Evolutionary conservation across 1,139 yeast genomes (phyloP).

Genomic region (Geotrichum candidum): DNA sequence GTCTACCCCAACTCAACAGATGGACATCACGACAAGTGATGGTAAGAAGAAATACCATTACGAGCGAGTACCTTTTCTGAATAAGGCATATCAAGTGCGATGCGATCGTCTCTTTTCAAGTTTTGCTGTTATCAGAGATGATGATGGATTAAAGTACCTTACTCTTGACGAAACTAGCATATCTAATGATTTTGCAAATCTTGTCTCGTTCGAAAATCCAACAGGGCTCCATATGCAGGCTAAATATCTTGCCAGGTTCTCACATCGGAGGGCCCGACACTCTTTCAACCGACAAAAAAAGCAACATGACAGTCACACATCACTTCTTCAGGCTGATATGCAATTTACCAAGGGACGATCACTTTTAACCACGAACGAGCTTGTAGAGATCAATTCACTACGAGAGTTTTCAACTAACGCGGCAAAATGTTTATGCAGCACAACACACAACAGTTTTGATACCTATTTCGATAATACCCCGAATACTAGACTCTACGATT

Average conservation of each 20-base stretch:
- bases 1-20: constrained; percentile 11
- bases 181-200: constrained; percentile 14
- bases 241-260: constrained; percentile 10
- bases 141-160: constrained; percentile 26
- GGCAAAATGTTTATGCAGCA: constrained; percentile 1
- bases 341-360: constrained; percentile 10
- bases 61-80: constrained; percentile 47
- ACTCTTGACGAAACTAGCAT: constrained; percentile 12
- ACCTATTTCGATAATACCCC: background rate
- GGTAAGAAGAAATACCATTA: constrained; percentile 43
- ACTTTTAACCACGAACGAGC: background rate
- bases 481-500: constrained; percentile 21
- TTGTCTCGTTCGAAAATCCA: constrained; percentile 3
- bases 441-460: background rate
- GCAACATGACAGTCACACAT: constrained; percentile 8
- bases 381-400: constrained; percentile 2
- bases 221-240: constrained; percentile 11
- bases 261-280: constrained; percentile 8
- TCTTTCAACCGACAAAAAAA: constrained; percentile 11
- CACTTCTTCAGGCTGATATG: constrained; percentile 3
- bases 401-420: constrained; percentile 6
- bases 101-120: constrained; percentile 65
- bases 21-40: constrained; percentile 17
- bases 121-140: constrained; percentile 65
- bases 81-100: constrained; percentile 51